Base-by-base conservation (phyloP, 208 protist species). In the Wallacemonas rigidus region DNA sequence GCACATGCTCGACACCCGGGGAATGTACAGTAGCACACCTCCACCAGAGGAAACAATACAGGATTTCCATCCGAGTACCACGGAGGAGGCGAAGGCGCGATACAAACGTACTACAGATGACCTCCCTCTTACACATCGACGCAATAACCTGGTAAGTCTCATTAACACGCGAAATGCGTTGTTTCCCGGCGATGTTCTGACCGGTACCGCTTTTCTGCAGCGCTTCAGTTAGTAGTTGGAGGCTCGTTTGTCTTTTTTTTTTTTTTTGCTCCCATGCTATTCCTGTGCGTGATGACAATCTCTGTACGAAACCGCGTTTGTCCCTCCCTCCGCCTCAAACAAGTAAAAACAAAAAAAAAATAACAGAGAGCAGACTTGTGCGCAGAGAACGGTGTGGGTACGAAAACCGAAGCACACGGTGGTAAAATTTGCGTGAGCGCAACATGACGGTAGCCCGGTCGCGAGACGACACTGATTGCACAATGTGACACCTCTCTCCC, bases 101-200 rank as follows among this genome's bases (percentile, higher is more conserved):
- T 79, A 71, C 60, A 17, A 41, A 2, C 4, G n/a, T 2, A 61
- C 61, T 11, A 67, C 48, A 11, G 43, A 47, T 11, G 51, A 9
- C 35, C 48, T 80, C 1, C 2, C 35, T 17, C 2, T 44, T 8
- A 15, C 14, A 40, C 71, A 70, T 35, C 40, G 41, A 35, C 8
- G 38, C 0, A 87, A 84, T 43, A 88, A 85, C 57, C 47, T 85
- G 2, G 68, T 81, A 4, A 81, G 72, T 41, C 75, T 88, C 41
- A 79, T 88, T 26, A 88, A 88, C 53, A 77, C 75, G 45, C 50
- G 43, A 26, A 82, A 85, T 56, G 53, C 4, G 2, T 41, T 26
- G 17, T 71, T 80, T 43, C 76, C 79, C 36, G 83, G 75, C 2
- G 63, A 56, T 41, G 45, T 88, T 50, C 14, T 84, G 1, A 45